These are phyloP conservation scores for Pulicaria dysenterica DNA, from an alignment of 129 eudicot species.

Conservation along the genomic window DNA sequence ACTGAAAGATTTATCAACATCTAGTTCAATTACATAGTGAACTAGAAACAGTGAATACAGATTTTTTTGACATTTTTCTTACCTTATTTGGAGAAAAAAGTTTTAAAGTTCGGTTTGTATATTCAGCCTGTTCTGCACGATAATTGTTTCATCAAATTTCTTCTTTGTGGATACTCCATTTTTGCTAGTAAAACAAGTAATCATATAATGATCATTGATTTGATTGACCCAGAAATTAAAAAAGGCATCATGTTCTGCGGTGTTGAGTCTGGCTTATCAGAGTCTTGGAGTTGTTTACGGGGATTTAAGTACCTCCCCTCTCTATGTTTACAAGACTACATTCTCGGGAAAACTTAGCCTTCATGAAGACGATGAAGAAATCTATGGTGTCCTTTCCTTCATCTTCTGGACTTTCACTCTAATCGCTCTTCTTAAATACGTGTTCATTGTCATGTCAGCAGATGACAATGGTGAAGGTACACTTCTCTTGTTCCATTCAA, in stretches of 20 bases:
- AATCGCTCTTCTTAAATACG: conserved; percentile 58
- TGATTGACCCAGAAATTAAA: conserved; percentile 38
- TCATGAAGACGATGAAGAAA: conserved; percentile 68
- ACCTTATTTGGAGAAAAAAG: background rate
- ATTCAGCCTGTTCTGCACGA: background rate
- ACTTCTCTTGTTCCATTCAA: background rate
- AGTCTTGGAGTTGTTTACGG: conserved; percentile 85
- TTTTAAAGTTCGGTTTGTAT: background rate
- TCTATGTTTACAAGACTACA: conserved; percentile 72
- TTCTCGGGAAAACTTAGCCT: conserved; percentile 63
- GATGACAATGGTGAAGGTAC: conserved; percentile 86
- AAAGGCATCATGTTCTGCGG: conserved; percentile 47
- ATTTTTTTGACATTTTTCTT: background rate
- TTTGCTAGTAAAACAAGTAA: background rate
- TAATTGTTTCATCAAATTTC: background rate
- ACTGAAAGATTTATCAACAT: conserved; percentile 15
- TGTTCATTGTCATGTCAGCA: conserved; percentile 67
- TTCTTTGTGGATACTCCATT: background rate
- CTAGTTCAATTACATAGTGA: conserved; percentile 3
- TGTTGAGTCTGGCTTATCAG: conserved; percentile 67
- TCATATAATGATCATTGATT: background rate
- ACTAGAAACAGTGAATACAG: background rate
- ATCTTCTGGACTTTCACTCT: conserved; percentile 81
- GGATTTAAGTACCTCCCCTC: conserved; percentile 78
- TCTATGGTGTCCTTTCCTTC: conserved; percentile 73